phyloP scores from a whole-genome alignment of 2,329 filamentous ascomycete genomes.

The Diaporthe citriasiana region DNA sequence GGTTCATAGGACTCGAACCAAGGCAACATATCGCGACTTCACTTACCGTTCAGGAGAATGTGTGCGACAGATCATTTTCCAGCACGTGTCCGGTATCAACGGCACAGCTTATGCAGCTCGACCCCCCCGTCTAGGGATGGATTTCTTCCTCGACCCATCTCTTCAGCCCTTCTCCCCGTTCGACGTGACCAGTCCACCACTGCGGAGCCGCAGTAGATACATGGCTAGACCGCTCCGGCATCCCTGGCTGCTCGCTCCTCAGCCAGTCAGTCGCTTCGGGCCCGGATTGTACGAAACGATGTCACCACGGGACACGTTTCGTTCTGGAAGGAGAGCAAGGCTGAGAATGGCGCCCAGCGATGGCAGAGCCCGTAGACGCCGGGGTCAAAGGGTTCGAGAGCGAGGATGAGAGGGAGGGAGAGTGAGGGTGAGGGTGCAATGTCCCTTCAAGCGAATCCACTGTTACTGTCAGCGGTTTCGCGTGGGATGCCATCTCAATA shows the following conservation, averaged over 20 bases:
- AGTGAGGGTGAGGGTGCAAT: neutral
- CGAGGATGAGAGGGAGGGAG: neutral
- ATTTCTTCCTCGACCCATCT: neutral
- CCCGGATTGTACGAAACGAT: neutral
- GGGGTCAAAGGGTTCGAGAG: neutral
- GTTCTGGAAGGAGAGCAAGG: neutral
- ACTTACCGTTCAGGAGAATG: neutral
- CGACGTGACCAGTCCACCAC: neutral
- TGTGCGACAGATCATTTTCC: conserved; percentile 20
- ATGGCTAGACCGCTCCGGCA: conserved; percentile 2
- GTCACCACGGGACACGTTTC: conserved; percentile 4
- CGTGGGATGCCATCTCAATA: neutral
- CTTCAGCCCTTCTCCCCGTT: neutral
- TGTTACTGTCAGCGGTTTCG: neutral
- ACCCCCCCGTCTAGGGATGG: neutral
- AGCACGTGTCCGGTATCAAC: conserved; percentile 30
- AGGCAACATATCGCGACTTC: conserved; percentile 24
- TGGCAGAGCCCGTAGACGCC: neutral
- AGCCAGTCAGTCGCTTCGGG: neutral
- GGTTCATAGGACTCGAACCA: neutral
- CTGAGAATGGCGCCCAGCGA: conserved; percentile 23
- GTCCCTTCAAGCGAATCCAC: neutral
- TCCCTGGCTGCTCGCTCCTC: neutral
- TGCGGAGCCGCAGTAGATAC: conserved; percentile 11
- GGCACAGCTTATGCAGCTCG: conserved; percentile 5